Percentiles rank a stretch among this genome's conserved stretches.
phyloP scores from a whole-genome alignment of 768 basidiomycete species.

The Suillus clintonianus region DNA sequence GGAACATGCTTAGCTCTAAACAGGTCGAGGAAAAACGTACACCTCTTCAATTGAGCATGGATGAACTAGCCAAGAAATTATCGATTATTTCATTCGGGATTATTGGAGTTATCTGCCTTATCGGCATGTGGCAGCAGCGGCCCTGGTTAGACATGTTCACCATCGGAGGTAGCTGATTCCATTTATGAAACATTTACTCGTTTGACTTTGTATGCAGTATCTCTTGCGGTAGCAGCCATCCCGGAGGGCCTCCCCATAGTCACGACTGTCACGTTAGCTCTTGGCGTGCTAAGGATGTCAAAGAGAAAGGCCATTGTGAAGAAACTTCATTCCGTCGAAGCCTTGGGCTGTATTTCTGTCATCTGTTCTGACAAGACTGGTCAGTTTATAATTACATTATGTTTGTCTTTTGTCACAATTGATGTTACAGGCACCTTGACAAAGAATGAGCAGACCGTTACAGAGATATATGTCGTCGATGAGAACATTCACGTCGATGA shows the following conservation, averaged over 20 bases:
- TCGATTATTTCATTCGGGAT: constrained; percentile 91
- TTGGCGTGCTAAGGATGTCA: constrained; percentile 93
- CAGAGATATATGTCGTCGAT: constrained; percentile 85
- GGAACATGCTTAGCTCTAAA: not conserved
- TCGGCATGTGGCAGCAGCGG: constrained; percentile 83
- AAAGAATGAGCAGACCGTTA: constrained; percentile 95
- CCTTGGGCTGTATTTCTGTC: constrained; percentile 92
- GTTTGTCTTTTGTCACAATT: not conserved
- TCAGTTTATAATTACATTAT: constrained; percentile 25
- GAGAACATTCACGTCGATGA: constrained; percentile 68
- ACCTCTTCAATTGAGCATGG: constrained; percentile 92
- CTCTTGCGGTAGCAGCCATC: constrained; percentile 96
- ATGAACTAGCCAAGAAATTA: constrained; percentile 91
- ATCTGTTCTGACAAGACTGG: constrained; percentile 98
- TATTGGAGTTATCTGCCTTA: constrained; percentile 90
- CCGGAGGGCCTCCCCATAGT: constrained; percentile 97
- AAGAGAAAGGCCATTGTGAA: constrained; percentile 96
- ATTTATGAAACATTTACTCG: not conserved
- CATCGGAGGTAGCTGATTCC: constrained; percentile 75
- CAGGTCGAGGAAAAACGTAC: constrained; percentile 87
- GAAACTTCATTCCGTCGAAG: constrained; percentile 93
- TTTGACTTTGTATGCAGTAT: constrained; percentile 56
- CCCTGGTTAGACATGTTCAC: constrained; percentile 99
- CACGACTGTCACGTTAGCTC: constrained; percentile 93
- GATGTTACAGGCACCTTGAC: constrained; percentile 73